Evolutionary conservation across 345 rosid genomes (phyloP), one percentile per base, ranked within the genome.

Genomic region (Eucalyptus leucophloia): DNA sequence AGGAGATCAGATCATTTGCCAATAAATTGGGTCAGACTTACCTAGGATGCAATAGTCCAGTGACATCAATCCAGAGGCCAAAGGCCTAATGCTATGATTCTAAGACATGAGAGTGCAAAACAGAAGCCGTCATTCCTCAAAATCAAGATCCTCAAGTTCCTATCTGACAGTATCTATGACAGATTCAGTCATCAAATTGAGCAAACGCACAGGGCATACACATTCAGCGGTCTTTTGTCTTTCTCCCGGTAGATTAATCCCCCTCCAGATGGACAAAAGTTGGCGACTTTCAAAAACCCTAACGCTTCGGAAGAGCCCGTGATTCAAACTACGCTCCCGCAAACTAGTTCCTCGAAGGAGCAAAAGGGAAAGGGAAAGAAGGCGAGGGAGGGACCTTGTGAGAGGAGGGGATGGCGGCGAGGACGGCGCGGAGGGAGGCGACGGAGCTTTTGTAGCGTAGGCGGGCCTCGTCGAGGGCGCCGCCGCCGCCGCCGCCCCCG

Each of bases 361-460:
- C n/a, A 60, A 60, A 86, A 6, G 17, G 44, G 5, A 53, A 86
- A 34, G 40, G 62, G 21, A 34, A 23, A 51, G 62, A 49, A 23
- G 58, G 87, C 58, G 53, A 80, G n/a, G 30, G 50, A 65, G 3
- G 12, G 21, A 98, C 99, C 98, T 94, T 95, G 28, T 94, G 96
- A 53, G 99, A 95, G 92, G 90, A 92, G 24, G 99, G 97, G 89
- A 98, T 98, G 24, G 99, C 96, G 7, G 95, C 30, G 80, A 97
- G 97, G 81, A 97, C 95, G 53, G 95, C 92, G 56, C 99, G 99
- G 89, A 98, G 99, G n/a, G 97, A 95, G 90, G 98, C 95, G 45
- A 98, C 97, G 1, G 98, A 96, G 91, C 92, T 95, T 92, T 97
- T 95, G 89, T 95, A 97, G 47, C 97, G 95, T 80, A 95, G 93